phyloP scores from a whole-genome alignment of 768 basidiomycete genomes.

The Pholiota molesta region DNA sequence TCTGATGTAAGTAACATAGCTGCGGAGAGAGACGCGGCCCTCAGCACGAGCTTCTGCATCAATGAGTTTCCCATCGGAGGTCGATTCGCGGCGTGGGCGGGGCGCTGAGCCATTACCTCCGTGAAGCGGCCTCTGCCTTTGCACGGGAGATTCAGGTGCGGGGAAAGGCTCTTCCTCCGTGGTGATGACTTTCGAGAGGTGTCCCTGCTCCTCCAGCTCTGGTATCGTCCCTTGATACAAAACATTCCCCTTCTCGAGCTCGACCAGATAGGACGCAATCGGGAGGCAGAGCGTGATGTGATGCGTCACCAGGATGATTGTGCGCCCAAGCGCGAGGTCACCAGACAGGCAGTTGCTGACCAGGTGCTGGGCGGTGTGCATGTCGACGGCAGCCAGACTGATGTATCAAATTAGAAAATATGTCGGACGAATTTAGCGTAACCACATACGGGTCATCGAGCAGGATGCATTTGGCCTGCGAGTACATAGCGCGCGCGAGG shows the following conservation, averaged over 20 bases:
- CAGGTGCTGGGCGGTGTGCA: conserved; percentile 76
- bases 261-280: conserved; percentile 67
- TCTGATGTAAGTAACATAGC: conserved; percentile 65
- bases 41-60: conserved; percentile 69
- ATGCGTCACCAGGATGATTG: conserved; percentile 84
- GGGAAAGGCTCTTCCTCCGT: conserved; percentile 45
- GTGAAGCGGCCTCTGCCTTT: conserved; percentile 15
- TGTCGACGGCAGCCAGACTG: conserved; percentile 72
- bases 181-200: conserved; percentile 49
- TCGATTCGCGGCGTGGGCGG: conserved; percentile 11
- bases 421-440: neutral
- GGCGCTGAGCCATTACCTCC: conserved; percentile 12
- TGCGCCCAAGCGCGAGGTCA: conserved; percentile 61
- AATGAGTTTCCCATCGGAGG: conserved; percentile 53
- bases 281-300: conserved; percentile 76
- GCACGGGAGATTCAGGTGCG: conserved; percentile 21
- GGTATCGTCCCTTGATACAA: conserved; percentile 52
- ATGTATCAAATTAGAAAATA: conserved; percentile 5
- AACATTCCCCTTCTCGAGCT: conserved; percentile 53
- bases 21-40: conserved; percentile 59
- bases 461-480: conserved; percentile 63
- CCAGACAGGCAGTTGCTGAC: conserved; percentile 67
- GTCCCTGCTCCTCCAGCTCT: conserved; percentile 45
- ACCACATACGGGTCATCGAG: conserved; percentile 70
- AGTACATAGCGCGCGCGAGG: conserved; percentile 81